Conservation (phyloP, 495 filamentous ascomycete species). For the Endocarpon pusillum region DNA sequence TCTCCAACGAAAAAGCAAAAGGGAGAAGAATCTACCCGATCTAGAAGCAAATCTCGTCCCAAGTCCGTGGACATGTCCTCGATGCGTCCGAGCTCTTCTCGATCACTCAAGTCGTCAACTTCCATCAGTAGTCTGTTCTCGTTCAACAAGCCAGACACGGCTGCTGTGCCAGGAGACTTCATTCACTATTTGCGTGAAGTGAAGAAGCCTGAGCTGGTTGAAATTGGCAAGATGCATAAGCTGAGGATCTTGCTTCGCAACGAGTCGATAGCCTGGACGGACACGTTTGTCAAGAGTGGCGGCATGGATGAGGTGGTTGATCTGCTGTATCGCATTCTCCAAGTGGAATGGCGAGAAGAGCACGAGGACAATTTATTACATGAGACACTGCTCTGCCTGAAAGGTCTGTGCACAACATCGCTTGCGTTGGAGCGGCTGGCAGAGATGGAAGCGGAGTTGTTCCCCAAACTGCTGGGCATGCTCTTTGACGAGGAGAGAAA, state of each 20-base stretch:
- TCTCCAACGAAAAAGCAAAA: slow-evolving; percentile 44
- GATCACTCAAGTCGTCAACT: slow-evolving; percentile 24
- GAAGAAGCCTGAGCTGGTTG: slow-evolving; percentile 61
- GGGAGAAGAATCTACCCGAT: slow-evolving; percentile 25
- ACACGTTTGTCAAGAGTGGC: slow-evolving; percentile 70
- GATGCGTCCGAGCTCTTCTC: slow-evolving; percentile 28
- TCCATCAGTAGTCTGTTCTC: slow-evolving; percentile 27
- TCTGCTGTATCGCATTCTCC: slow-evolving; percentile 76
- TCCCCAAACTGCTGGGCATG: slow-evolving; percentile 74
- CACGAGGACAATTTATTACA: slow-evolving; percentile 89
- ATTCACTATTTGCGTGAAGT: slow-evolving; percentile 63
- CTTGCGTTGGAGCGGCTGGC: slow-evolving; percentile 66
- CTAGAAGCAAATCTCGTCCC: slow-evolving; percentile 24
- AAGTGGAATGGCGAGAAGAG: slow-evolving; percentile 94
- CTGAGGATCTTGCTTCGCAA: slow-evolving; percentile 78
- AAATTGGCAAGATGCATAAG: slow-evolving; percentile 90
- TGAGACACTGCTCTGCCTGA: slow-evolving; percentile 82
- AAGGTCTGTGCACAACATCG: slow-evolving; percentile 84
- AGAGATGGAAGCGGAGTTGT: slow-evolving; percentile 59
- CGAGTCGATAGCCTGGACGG: slow-evolving; percentile 88
- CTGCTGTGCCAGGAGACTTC: slow-evolving; percentile 56
- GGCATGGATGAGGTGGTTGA: slow-evolving; percentile 86
- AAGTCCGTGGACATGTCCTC: slow-evolving; percentile 23
- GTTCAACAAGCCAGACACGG: slow-evolving; percentile 26
- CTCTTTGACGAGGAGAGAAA: slow-evolving; percentile 95